Evolutionary conservation across 2,329 filamentous ascomycete genomes (phyloP).

Genomic region (Aspergillus uvarum): DNA sequence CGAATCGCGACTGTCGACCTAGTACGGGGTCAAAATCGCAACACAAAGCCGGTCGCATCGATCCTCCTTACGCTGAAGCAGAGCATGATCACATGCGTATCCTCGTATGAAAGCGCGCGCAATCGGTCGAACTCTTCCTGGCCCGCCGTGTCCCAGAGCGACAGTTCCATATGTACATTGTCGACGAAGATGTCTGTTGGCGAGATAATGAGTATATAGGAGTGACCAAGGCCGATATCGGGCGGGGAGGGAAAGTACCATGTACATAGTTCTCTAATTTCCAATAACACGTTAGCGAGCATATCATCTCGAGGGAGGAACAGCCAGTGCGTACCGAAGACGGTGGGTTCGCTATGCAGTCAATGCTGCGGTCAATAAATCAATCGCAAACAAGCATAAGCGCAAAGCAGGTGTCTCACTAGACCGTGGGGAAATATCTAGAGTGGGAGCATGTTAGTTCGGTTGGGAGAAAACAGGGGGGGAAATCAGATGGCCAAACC

Average conservation of each 20-base stretch:
- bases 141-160: slow-evolving; percentile 96
- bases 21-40: not conserved
- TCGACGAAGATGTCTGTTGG: slow-evolving; percentile 91
- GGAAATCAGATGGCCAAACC: slow-evolving; percentile 55
- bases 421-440: slow-evolving; percentile 96
- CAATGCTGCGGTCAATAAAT: slow-evolving; percentile 24
- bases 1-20: slow-evolving; percentile 90
- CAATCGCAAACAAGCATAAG: not conserved
- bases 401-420: slow-evolving; percentile 54
- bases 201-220: slow-evolving; percentile 21
- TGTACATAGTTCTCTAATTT: slow-evolving; percentile 90
- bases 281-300: slow-evolving; percentile 27
- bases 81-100: slow-evolving; percentile 97
- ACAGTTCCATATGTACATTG: slow-evolving; percentile 93
- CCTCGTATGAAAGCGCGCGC: slow-evolving; percentile 93
- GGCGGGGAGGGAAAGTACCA: slow-evolving; percentile 55
- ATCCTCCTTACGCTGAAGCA: slow-evolving; percentile 72
- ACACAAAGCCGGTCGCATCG: not conserved
- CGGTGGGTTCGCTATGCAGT: slow-evolving; percentile 73
- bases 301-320: slow-evolving; percentile 10
- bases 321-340: slow-evolving; percentile 62
- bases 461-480: slow-evolving; percentile 5
- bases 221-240: not conserved
- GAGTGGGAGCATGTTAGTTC: slow-evolving; percentile 20
- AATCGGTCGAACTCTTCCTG: slow-evolving; percentile 98